A percentile compares a stretch with the other conserved stretches of the same genome.
phyloP scores from a whole-genome alignment of 495 filamentous ascomycete genomes.

The Aspergillus steynii region DNA sequence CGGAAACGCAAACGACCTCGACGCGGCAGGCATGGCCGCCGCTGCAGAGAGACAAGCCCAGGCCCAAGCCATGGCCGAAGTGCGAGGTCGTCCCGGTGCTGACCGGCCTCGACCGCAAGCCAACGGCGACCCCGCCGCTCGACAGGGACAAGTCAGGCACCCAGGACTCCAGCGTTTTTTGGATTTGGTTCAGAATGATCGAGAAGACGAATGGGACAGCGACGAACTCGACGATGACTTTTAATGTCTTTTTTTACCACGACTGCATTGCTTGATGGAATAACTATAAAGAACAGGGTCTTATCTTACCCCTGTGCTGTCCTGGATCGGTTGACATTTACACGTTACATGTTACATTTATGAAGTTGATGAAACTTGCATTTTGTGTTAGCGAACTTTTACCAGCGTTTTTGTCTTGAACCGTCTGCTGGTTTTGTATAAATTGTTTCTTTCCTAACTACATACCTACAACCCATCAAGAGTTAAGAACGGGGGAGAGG shows the following conservation, averaged over 20 bases:
- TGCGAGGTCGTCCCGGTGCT: constrained; percentile 33
- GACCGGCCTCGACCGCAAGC: constrained; percentile 10
- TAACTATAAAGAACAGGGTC: too few relatives aligned
- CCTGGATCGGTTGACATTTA: background rate
- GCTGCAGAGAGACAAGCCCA: constrained; percentile 46
- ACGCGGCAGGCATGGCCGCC: constrained; percentile 43
- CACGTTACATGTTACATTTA: background rate
- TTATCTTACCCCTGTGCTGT: too few relatives aligned
- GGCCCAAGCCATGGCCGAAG: constrained; percentile 45
- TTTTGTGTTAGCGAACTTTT: constrained; percentile 3
- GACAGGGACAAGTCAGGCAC: constrained; percentile 11
- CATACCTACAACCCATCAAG: background rate
- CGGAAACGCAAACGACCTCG: constrained; percentile 28
- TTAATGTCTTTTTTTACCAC: background rate
- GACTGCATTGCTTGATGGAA: background rate
- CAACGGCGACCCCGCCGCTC: background rate
- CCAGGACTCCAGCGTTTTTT: constrained; percentile 54
- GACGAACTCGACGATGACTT: constrained; percentile 57
- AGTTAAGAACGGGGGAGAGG: background rate
- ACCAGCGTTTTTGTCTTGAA: background rate
- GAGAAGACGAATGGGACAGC: constrained; percentile 66
- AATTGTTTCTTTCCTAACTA: background rate
- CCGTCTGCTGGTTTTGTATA: background rate
- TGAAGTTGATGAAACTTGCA: constrained; percentile 2
- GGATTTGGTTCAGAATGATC: constrained; percentile 54